phyloP scores from a whole-genome alignment of 495 filamentous ascomycete species.

The Penicillium coffeae region DNA sequence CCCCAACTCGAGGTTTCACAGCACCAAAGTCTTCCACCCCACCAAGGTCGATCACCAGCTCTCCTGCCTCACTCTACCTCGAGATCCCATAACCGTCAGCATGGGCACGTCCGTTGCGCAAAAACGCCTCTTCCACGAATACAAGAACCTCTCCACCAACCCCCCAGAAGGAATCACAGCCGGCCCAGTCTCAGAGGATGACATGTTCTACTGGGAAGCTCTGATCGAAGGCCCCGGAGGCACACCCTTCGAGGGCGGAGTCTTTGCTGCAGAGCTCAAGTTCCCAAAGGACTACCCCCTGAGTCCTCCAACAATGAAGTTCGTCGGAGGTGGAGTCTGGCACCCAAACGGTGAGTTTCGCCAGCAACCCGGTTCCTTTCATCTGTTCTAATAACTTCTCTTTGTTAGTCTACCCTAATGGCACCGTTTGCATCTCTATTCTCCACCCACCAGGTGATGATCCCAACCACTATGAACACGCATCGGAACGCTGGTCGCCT shows the following conservation, averaged over 20 bases:
- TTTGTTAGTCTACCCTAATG: slow-evolving; percentile 76
- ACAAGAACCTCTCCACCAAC: slow-evolving; percentile 79
- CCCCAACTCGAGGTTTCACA: too few species aligned
- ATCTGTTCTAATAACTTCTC: not conserved
- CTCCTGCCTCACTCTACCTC: not conserved
- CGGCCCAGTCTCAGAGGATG: slow-evolving; percentile 88
- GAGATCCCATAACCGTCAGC: slow-evolving; percentile 1
- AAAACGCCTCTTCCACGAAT: slow-evolving; percentile 95
- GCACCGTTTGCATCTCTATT: slow-evolving; percentile 95
- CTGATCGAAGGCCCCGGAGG: slow-evolving; percentile 92
- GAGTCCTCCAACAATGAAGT: slow-evolving; percentile 90
- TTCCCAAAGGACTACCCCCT: slow-evolving; percentile 97
- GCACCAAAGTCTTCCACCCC: not conserved
- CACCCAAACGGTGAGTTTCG: slow-evolving; percentile 84
- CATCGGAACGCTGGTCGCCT: slow-evolving; percentile 90
- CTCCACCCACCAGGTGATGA: slow-evolving; percentile 98
- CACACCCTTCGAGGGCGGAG: slow-evolving; percentile 91
- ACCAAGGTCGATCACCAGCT: not conserved
- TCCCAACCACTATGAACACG: slow-evolving; percentile 97
- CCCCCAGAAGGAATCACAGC: slow-evolving; percentile 93
- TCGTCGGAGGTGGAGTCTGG: slow-evolving; percentile 79
- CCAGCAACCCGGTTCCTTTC: not conserved
- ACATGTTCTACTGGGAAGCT: slow-evolving; percentile 96
- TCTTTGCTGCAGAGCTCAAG: slow-evolving; percentile 89
- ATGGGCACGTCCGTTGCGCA: slow-evolving; percentile 58